Base-by-base conservation (phyloP, 1,284 basidiomycete species). In the Sanghuangporus weigelae region DNA sequence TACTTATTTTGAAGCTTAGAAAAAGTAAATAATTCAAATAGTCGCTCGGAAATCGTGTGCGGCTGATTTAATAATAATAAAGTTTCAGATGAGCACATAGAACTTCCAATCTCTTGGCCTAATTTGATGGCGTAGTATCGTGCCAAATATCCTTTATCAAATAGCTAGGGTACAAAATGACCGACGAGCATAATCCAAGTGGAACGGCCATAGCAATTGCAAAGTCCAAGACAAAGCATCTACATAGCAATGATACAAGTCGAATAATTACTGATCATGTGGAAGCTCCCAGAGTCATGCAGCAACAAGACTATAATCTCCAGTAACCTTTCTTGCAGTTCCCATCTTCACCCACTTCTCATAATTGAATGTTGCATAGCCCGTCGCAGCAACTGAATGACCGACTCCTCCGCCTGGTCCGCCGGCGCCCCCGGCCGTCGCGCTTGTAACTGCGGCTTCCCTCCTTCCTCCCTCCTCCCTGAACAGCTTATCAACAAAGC, bases 331-430 rank as follows among this genome's bases (percentile, higher is more conserved):
- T 42, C 64, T 62, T 56, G 55, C 21, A 7, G 48, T 59, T 3
- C 64, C 60, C 39, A 31, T 48, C 26, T 40, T 63, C 35, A 74
- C 67, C 69, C 73, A 75, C 63, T 73, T 73, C 68, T 78, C 77
- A 66, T 79, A 79, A 62, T 76, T 75, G 54, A 73, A 75, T 10
- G 73, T 73, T 12, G 59, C 77, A 6, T 10, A 11, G 44, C 44
- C 44, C 21, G 16, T n/a, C 71, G 4, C 21, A 51, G 21, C 56
- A 1, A 11, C 31, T 16, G 23, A 10, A 21, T 38, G 16, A 14
- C 44, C 46, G 11, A 16, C 31, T 16, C 48, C 44, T 8, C 12
- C 58, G 2, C 48, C 48, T 19, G 23, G 10, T 26, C 50, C 31
- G 12, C 50, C 26, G 1, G 23, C 21, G 7, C 7, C 50, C 7